Percentiles rank a stretch among this genome's conserved stretches.
Conservation (phyloP, 106 monocot genomes). For the Dendrobium catenatum region DNA sequence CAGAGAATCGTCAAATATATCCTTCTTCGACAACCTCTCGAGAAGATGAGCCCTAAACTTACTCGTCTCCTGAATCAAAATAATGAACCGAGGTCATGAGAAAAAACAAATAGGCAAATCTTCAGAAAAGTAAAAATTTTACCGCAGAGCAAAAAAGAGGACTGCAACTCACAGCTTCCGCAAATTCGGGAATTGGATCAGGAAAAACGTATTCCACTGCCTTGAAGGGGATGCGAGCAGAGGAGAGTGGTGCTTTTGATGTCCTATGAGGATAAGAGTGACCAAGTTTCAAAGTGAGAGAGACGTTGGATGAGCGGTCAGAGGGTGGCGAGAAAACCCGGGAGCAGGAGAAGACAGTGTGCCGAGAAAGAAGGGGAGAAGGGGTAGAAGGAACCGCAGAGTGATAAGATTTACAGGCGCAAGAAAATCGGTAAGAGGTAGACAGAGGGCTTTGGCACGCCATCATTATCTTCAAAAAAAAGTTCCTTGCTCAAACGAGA, state of each 20-base stretch:
- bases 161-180: constrained; percentile 33
- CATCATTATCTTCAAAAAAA: not conserved
- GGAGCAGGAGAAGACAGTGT: not conserved
- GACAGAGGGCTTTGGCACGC: not conserved
- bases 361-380: not conserved
- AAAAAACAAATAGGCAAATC: not conserved
- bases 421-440: not conserved
- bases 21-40: constrained; percentile 53
- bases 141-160: not conserved
- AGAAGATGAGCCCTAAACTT: constrained; percentile 48
- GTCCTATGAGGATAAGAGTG: not conserved
- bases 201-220: constrained; percentile 59
- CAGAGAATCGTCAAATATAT: constrained; percentile 46
- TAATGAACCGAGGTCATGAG: no score
- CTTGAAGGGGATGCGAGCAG: constrained; percentile 5
- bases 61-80: constrained; percentile 40
- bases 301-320: not conserved
- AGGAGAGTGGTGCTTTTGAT: not conserved
- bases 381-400: not conserved
- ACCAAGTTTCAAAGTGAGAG: not conserved
- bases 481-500: no score
- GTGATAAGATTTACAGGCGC: no score
- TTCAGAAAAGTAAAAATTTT: not conserved
- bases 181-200: constrained; percentile 67
- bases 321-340: not conserved